Evolutionary conservation across 2,329 filamentous ascomycete genomes (phyloP).

Genomic region (Colletotrichum filicis): DNA sequence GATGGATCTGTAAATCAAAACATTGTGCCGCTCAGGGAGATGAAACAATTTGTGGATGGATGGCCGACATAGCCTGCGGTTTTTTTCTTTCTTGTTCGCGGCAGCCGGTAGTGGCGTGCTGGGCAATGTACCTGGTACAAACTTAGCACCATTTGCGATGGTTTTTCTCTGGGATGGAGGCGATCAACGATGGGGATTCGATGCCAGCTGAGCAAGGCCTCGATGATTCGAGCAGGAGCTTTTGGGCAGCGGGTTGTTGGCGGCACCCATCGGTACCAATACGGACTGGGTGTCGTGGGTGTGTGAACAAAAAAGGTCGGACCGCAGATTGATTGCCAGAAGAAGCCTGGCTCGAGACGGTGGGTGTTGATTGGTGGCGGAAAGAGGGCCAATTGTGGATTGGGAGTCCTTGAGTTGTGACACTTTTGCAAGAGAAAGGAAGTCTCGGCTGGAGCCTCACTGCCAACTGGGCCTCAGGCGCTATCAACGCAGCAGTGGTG

Average conservation of each 20-base stretch:
- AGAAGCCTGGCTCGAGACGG: constrained; percentile 26
- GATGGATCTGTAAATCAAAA: constrained; percentile 3
- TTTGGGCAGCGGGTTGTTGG: constrained; percentile 16
- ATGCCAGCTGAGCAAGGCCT: background rate
- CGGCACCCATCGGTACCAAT: background rate
- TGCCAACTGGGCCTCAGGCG: constrained; percentile 4
- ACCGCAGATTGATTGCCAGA: constrained; percentile 35
- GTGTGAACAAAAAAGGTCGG: constrained; percentile 19
- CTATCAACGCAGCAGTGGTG: background rate
- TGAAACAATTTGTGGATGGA: constrained; percentile 33
- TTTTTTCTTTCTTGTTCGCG: background rate
- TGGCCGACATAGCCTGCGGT: background rate
- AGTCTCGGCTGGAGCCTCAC: constrained; percentile 1
- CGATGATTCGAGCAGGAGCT: constrained; percentile 17
- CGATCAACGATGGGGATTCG: constrained; percentile 9
- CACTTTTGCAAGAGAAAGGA: constrained; percentile 21
- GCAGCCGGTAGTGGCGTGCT: background rate
- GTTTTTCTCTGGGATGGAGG: background rate
- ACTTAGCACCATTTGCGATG: background rate
- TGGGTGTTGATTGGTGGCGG: constrained; percentile 25
- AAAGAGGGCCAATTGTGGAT: constrained; percentile 17
- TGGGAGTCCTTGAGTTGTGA: constrained; percentile 23
- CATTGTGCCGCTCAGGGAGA: background rate
- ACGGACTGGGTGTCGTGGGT: constrained; percentile 10
- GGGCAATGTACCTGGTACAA: constrained; percentile 19